These are phyloP conservation scores for Myxozyma monticola DNA, from an alignment of 805 yeast species.

Conservation along the genomic window DNA sequence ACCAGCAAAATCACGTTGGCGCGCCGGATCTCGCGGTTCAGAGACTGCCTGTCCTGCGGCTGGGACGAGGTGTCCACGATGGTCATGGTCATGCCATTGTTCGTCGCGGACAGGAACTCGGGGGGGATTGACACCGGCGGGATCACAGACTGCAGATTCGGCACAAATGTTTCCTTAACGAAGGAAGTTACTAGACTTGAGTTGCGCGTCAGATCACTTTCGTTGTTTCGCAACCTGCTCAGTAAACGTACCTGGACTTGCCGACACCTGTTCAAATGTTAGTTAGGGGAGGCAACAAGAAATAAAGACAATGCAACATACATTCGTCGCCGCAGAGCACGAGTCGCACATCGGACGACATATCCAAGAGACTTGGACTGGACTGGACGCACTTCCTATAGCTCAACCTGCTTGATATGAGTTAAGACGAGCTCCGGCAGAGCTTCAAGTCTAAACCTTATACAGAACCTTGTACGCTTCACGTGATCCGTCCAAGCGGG, in stretches of 20 bases:
- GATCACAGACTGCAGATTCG: slow-evolving; percentile 71
- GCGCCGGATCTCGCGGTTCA: slow-evolving; percentile 72
- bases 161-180: slow-evolving; percentile 73
- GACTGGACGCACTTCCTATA: not conserved
- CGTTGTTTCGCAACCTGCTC: too few species aligned
- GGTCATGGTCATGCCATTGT: slow-evolving; percentile 57
- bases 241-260: slow-evolving; percentile 31
- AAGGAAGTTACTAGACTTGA: slow-evolving; percentile 69
- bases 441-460: too few species aligned
- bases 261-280: slow-evolving; percentile 26
- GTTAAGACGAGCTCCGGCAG: too few species aligned
- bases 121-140: slow-evolving; percentile 84
- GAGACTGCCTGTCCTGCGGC: slow-evolving; percentile 56
- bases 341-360: slow-evolving; percentile 54
- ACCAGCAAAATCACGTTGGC: slow-evolving; percentile 95
- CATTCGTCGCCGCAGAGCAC: slow-evolving; percentile 84
- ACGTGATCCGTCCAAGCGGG: not conserved
- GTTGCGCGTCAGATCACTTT: too few species aligned
- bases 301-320: slow-evolving; percentile 11
- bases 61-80: slow-evolving; percentile 71
- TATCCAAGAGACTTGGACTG: not conserved
- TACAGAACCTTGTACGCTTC: too few species aligned
- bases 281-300: not conserved
- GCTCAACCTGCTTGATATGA: too few species aligned
- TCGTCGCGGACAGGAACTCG: slow-evolving; percentile 55